Base-by-base conservation (phyloP, 1,284 basidiomycete genomes). In the Abortiporus biennis region DNA sequence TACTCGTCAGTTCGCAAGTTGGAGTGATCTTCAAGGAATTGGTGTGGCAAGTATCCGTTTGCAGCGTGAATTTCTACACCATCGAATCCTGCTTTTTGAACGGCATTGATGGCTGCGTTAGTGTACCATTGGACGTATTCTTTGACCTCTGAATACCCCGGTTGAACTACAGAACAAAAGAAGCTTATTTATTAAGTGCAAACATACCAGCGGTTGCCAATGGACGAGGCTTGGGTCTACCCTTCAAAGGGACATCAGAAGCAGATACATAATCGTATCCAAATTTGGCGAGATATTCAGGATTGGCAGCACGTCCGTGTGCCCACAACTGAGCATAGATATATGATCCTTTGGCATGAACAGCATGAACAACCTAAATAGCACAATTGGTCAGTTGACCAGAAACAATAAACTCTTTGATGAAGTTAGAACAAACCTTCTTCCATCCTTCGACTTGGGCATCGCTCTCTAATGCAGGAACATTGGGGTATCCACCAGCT, bases 1-100 rank as follows among this genome's bases (percentile, higher is more conserved):
- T 76, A 80, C 29, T 65, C 58, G 55, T 80, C 78, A 12, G 69
- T 72, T 23, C 77, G 68, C 21, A 68, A 58, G 61, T 79, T 79
- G 36, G 63, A 46, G 0, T 50, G 47, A 38, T 60, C 55, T 24
- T 66, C 59, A 15, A 63, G 23, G 53, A 67, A 69, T 48, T 68
- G 63, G 45, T 69, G 65, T 12, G 62, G 20, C 2, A 68, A 53
- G 42, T 61, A 64, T 1, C 66, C 66, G 36, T 64, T 60, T 6
- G 63, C 56, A 23, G 46, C 52, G 36, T 62, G 61, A 2, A 64
- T 44, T 45, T 62, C 56, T 16, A 61, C 55, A 13, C 61, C 62
- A 38, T 63, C 61, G 43, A 60, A 61, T 4, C 61, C 62, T 8
- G 59, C 58, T n/a, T n/a, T n/a, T n/a, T 51, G 38, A 4, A 60